Evolutionary conservation across 1,139 yeast genomes (phyloP), one percentile per base, ranked within the genome.

Genomic region (Blastobotrys serpentis): DNA sequence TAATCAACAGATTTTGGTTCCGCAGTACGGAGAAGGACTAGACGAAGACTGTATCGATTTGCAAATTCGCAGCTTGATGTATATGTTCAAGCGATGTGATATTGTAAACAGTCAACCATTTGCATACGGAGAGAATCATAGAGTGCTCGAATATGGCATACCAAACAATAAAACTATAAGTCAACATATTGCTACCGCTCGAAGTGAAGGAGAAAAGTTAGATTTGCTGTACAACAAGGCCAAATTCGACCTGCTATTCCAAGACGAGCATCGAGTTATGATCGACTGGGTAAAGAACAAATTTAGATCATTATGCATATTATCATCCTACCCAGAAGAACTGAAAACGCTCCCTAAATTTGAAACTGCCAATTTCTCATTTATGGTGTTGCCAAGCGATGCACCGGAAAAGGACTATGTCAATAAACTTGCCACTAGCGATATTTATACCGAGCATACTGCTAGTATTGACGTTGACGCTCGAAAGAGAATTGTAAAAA

Each of bases 271-370:
- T 59, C 70, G 87, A 30, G 78, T 83, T 17, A 68, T 82, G 49
- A 74, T 81, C 25, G 89, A 83, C 61, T 83, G 80, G 74, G 63
- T 71, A 40, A 82, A 81, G 60, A 83, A 83, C 67, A 78, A 79
- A 63, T 83, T 82, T 60, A 69, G 90, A 44, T 70, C 85, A 1
- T 62, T 76, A 58, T 76, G 85, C 57, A 72, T 83, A 4, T 63
- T 83, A 25, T 67, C 79, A 4, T 79, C 69, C 19, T 54, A 54
- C 3, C 85, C 87, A 4, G 57, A 53, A 37, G 61, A 58, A 25
- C 54, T 63, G 54, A 56, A 55, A 23, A 46, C 51, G 10, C 56
- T 66, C 38, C 70, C 70, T 2, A 42, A 43, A 4, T 59, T 66
- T 25, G 58, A 55, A 18, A 46, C 23, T 16, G 52, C 54, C 26